These are phyloP conservation scores for Rhizopus delemar DNA, from an alignment of 371 early-diverging fungal genomes.

Conservation along the genomic window DNA sequence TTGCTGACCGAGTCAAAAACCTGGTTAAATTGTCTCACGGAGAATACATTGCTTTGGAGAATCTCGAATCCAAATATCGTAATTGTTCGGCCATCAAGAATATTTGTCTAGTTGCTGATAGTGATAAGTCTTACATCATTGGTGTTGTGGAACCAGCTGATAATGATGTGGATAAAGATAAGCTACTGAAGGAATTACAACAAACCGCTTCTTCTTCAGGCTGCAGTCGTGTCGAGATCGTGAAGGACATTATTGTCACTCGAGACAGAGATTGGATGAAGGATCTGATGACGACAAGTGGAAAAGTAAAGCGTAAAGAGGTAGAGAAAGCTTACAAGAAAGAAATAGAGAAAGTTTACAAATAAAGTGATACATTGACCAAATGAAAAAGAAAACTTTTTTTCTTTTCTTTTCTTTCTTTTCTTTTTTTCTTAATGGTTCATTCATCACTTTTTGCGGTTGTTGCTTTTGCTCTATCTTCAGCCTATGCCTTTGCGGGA, in stretches of 20 bases:
- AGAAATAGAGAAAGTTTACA: conserved; percentile 52
- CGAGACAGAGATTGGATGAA: conserved; percentile 50
- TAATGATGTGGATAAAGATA: conserved; percentile 40
- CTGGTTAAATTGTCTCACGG: conserved; percentile 88
- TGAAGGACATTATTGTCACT: conserved; percentile 51
- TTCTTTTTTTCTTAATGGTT: conserved; percentile 16
- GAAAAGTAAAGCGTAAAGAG: conserved; percentile 60
- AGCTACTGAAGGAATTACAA: conserved; percentile 49
- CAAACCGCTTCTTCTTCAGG: conserved; percentile 42
- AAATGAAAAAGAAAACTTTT: background rate
- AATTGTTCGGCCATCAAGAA: conserved; percentile 69
- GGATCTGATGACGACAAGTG: conserved; percentile 58
- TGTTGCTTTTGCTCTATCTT: conserved; percentile 11
- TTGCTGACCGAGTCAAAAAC: conserved; percentile 88
- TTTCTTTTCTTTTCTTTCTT: conserved; percentile 10
- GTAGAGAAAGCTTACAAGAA: conserved; percentile 51
- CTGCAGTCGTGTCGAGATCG: conserved; percentile 52
- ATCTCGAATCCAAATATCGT: conserved; percentile 86
- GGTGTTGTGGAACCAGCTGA: conserved; percentile 70
- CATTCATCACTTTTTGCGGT: conserved; percentile 13
- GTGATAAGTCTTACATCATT: conserved; percentile 59
- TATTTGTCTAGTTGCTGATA: conserved; percentile 82
- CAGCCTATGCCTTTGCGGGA: conserved; percentile 1
- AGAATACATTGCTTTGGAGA: conserved; percentile 96
- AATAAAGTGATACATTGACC: conserved; percentile 8